Evolutionary conservation across 192 early-diverging fungal genomes (phyloP).

Genomic region (Coemansia sp.): DNA sequence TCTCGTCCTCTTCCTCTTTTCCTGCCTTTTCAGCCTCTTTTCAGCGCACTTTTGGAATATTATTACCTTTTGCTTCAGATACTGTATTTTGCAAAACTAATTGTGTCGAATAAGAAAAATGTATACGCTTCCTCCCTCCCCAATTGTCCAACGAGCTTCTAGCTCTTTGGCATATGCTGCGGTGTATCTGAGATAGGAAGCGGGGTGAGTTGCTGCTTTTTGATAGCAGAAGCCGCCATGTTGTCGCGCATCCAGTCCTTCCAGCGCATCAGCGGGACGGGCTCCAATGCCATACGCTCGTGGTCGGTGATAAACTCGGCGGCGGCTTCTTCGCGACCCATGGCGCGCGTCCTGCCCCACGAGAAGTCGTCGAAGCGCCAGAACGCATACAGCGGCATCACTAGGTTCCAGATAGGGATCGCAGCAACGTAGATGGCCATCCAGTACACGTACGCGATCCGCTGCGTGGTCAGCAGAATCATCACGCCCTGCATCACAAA

Average conservation of each 20-base stretch:
- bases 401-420: slow-evolving; percentile 94
- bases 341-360: slow-evolving; percentile 77
- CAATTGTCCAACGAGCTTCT: too few species aligned
- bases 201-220: too few species aligned
- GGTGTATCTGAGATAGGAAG: too few species aligned
- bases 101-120: too few species aligned
- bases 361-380: slow-evolving; percentile 96
- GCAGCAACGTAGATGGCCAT: slow-evolving; percentile 81
- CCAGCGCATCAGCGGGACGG: slow-evolving; percentile 51
- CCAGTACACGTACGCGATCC: slow-evolving; percentile 85
- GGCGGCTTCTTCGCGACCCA: slow-evolving; percentile 50
- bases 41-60: neutral
- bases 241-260: slow-evolving; percentile 48
- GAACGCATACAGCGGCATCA: slow-evolving; percentile 91
- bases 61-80: too few species aligned
- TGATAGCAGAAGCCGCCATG: too few species aligned
- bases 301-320: slow-evolving; percentile 57
- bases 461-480: slow-evolving; percentile 84
- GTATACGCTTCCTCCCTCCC: too few species aligned
- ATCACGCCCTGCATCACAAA: slow-evolving; percentile 86
- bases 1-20: neutral
- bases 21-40: neutral
- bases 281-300: slow-evolving; percentile 46
- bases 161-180: too few species aligned
- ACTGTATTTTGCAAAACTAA: too few species aligned